Base-by-base conservation (phyloP, 805 yeast genomes). In the Yamadazyma phyllophila region DNA sequence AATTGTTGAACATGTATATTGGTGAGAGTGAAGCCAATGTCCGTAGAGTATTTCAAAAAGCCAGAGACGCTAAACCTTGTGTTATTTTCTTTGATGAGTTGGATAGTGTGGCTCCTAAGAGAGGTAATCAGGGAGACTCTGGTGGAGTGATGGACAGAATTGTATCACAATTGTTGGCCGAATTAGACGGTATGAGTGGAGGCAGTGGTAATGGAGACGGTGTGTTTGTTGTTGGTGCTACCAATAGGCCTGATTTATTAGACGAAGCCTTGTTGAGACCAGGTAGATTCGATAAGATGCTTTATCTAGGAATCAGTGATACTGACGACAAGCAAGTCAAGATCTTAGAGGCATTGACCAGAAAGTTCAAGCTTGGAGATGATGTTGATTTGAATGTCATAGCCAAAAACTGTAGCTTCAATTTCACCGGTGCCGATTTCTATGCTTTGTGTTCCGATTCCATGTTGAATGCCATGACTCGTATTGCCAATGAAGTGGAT, bases 101-200 rank as follows among this genome's bases (percentile, higher is more conserved):
- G 66, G 99, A 94, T 67, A 90, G 97, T 1, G 97, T 94, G 1
- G 99, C 99, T 0, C 98, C 98, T 2, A 92, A 94, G 63, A 82
- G 98, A 71, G 99, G 99, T 26, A 91, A 92, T 62, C 97, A 94
- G 60, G 98, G 99, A 17, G 99, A 94, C 65, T 90, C 97, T 2
- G 98, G 98, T 13, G 99, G 98, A 54, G 98, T 94, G 2, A 94
- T 94, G 99, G 99, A 94, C 62, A 79, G 99, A 64, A 94, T 94
- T 52, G 99, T 94, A 0, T 91, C 97, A 0, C 99, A 94, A 63
- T 69, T 94, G 33, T 72, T 94, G 43, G 97, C 98, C 0, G 99
- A 94, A 63, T 72, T 94, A 36, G 99, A 94, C 61, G 98, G 98
- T 20, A 92, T 92, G 97, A 84, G 95, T 57, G 84, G 84, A 8